These are phyloP conservation scores for Hypsizygus marmoreus DNA, from an alignment of 768 basidiomycete genomes.

Conservation along the genomic window DNA sequence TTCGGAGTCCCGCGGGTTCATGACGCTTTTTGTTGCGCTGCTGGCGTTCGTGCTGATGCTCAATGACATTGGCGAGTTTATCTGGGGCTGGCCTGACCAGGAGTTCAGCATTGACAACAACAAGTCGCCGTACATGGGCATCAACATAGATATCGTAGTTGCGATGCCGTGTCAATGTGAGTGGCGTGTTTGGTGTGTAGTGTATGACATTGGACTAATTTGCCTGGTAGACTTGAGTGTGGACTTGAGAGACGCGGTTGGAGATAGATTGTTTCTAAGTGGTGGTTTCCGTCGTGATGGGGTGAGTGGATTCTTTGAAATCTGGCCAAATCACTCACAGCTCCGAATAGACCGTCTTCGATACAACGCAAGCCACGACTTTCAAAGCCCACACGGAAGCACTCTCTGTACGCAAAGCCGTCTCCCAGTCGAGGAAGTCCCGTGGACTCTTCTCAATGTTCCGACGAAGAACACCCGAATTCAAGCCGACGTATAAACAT, in stretches of 20 bases:
- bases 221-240: constrained; percentile 70
- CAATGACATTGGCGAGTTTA: constrained; percentile 87
- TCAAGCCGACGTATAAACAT: constrained; percentile 75
- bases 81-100: constrained; percentile 93
- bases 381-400: constrained; percentile 67
- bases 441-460: constrained; percentile 73
- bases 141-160: constrained; percentile 92
- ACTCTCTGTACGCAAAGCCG: constrained; percentile 69
- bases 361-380: constrained; percentile 75
- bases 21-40: constrained; percentile 71
- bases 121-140: constrained; percentile 61
- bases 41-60: constrained; percentile 74
- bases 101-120: constrained; percentile 84
- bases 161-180: constrained; percentile 92
- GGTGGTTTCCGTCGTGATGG: constrained; percentile 82
- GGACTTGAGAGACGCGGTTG: constrained; percentile 91
- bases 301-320: constrained; percentile 40
- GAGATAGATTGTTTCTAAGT: constrained; percentile 86
- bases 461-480: constrained; percentile 43
- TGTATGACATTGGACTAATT: not conserved
- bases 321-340: not conserved
- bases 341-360: constrained; percentile 65
- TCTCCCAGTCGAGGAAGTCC: constrained; percentile 73
- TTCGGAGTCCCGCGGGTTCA: constrained; percentile 77
- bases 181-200: constrained; percentile 30